Percentiles rank a stretch among this genome's conserved stretches.
These are phyloP conservation scores for Saccharomyces pastorianus DNA, from an alignment of 1,139 yeast genomes.

Conservation along the genomic window DNA sequence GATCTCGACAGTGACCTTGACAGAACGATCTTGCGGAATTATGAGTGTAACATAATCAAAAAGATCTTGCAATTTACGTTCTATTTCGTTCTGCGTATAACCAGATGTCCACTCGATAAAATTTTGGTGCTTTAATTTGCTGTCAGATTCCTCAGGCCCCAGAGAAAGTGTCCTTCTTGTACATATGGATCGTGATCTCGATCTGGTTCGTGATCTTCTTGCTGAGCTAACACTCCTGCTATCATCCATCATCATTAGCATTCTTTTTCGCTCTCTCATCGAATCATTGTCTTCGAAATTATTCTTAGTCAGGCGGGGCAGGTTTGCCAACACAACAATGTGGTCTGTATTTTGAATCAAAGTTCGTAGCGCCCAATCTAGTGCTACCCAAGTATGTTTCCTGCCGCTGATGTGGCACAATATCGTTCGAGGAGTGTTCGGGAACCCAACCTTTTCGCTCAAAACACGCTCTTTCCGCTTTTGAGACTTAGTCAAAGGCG, in stretches of 20 bases:
- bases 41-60: slow-evolving; percentile 43
- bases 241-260: background rate
- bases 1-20: slow-evolving; percentile 55
- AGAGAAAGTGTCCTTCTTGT: slow-evolving; percentile 31
- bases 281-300: background rate
- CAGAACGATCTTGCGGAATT: slow-evolving; percentile 41
- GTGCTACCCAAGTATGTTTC: slow-evolving; percentile 70
- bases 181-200: slow-evolving; percentile 15
- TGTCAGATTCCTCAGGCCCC: slow-evolving; percentile 10
- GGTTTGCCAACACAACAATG: slow-evolving; percentile 46
- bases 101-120: slow-evolving; percentile 28
- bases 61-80: slow-evolving; percentile 33
- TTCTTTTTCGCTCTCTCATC: background rate
- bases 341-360: slow-evolving; percentile 57
- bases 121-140: slow-evolving; percentile 27
- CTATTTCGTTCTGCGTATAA: slow-evolving; percentile 21
- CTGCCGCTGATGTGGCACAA: slow-evolving; percentile 63
- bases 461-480: slow-evolving; percentile 18
- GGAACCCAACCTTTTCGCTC: slow-evolving; percentile 17
- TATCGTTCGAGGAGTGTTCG: slow-evolving; percentile 42
- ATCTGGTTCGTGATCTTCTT: slow-evolving; percentile 12
- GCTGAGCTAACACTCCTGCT: slow-evolving; percentile 3
- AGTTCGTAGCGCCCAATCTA: slow-evolving; percentile 55
- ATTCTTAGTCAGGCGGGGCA: slow-evolving; percentile 23
- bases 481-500: slow-evolving; percentile 18